Conservation (phyloP, 225 moss, liverwort and hornwort species). For the Polytrichum formosum region DNA sequence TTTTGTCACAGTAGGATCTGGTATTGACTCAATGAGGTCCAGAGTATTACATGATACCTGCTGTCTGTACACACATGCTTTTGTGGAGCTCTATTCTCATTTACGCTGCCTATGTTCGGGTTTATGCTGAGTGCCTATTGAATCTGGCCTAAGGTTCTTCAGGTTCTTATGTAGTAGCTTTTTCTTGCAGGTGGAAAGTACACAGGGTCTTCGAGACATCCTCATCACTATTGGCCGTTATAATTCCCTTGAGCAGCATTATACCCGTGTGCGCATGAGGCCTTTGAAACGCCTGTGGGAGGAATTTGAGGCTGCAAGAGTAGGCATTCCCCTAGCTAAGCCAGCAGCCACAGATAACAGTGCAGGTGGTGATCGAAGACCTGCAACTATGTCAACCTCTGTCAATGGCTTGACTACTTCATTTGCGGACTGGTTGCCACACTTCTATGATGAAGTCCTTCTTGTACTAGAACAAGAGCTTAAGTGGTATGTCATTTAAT, state of each 20-base stretch:
- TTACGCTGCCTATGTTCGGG: too few relatives aligned
- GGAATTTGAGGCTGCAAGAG: slow-evolving; percentile 92
- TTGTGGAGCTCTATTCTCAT: too few relatives aligned
- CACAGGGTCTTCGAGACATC: slow-evolving; percentile 95
- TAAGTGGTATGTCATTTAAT: slow-evolving; percentile 55
- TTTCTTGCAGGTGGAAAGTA: slow-evolving; percentile 78
- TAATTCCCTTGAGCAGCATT: slow-evolving; percentile 95
- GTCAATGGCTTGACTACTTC: slow-evolving; percentile 62
- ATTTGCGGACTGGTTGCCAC: slow-evolving; percentile 88
- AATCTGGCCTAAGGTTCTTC: not conserved
- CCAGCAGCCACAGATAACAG: slow-evolving; percentile 48
- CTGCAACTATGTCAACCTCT: slow-evolving; percentile 43
- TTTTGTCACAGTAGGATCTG: too few relatives aligned
- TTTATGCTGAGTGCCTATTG: too few relatives aligned
- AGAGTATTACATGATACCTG: too few relatives aligned
- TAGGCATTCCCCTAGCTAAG: slow-evolving; percentile 64
- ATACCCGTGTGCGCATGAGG: slow-evolving; percentile 88
- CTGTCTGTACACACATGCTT: too few relatives aligned
- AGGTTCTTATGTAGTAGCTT: not conserved
- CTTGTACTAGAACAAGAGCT: slow-evolving; percentile 93
- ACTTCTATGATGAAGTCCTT: slow-evolving; percentile 88
- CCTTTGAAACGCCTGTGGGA: slow-evolving; percentile 98
- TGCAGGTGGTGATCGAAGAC: slow-evolving; percentile 52
- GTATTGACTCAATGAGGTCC: too few relatives aligned
- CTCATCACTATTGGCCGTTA: slow-evolving; percentile 93